These are phyloP conservation scores for Rhodocollybia butyracea DNA, from an alignment of 768 basidiomycete genomes.

Conservation along the genomic window DNA sequence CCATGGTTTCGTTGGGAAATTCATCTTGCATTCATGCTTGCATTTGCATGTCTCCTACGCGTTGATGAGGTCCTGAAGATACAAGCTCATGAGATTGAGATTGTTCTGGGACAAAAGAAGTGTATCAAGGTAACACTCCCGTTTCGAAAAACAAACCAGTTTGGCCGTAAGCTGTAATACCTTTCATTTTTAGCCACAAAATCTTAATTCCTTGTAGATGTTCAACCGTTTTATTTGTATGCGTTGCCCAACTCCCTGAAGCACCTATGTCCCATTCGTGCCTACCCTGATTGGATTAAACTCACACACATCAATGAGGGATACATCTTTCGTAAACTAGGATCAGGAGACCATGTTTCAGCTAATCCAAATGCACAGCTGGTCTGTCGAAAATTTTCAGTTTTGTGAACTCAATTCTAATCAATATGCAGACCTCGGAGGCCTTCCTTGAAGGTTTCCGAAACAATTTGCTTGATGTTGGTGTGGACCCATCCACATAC, in stretches of 20 bases:
- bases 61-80: conserved; percentile 35
- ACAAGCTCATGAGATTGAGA: conserved; percentile 20
- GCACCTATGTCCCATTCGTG: no score
- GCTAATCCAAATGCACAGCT: conserved; percentile 17
- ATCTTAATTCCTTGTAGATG: conserved; percentile 16
- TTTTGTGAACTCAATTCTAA: neutral
- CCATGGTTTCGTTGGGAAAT: conserved; percentile 20
- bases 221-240: conserved; percentile 27
- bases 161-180: no score
- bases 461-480: conserved; percentile 38
- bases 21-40: conserved; percentile 26
- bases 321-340: conserved; percentile 30
- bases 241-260: conserved; percentile 17
- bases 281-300: conserved; percentile 26
- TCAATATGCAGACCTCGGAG: conserved; percentile 25
- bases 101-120: neutral
- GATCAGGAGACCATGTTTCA: conserved; percentile 22
- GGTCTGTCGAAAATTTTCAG: conserved; percentile 15
- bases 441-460: conserved; percentile 35
- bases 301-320: conserved; percentile 20
- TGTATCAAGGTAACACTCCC: conserved; percentile 19
- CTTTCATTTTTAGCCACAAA: conserved; percentile 24
- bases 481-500: conserved; percentile 31
- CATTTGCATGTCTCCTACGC: no score
- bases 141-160: no score